phyloP scores from a whole-genome alignment of 1,139 yeast genomes.

The Taphrina populina region DNA sequence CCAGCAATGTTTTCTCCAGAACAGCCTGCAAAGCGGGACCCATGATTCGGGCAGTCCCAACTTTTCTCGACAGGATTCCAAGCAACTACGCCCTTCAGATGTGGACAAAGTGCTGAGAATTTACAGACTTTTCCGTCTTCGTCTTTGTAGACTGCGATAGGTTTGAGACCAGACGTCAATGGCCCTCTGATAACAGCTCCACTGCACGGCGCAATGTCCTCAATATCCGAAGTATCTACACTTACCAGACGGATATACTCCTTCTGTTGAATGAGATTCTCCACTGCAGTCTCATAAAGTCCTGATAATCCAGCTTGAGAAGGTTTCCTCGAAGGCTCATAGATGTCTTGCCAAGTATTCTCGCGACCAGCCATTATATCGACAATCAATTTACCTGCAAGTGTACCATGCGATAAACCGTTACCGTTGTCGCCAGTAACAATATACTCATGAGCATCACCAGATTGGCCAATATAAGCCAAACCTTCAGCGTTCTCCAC shows the following conservation, averaged over 20 bases:
- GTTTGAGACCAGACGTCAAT: constrained; percentile 16
- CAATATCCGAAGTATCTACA: constrained; percentile 4
- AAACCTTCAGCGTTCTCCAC: constrained; percentile 18
- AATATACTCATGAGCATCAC: constrained; percentile 17
- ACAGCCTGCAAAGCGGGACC: constrained; percentile 16
- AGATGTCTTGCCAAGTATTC: constrained; percentile 12
- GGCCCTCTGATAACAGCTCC: constrained; percentile 17
- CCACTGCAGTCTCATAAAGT: constrained; percentile 17
- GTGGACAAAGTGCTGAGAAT: constrained; percentile 29
- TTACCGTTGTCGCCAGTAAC: constrained; percentile 29
- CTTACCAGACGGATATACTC: constrained; percentile 5
- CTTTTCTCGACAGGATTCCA: constrained; percentile 21
- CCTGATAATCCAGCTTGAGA: neutral
- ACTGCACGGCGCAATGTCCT: constrained; percentile 9
- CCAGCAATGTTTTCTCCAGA: constrained; percentile 22
- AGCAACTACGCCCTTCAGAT: constrained; percentile 26
- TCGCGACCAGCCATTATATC: neutral
- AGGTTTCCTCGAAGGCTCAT: constrained; percentile 13
- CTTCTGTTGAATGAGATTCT: constrained; percentile 17
- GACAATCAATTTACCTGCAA: constrained; percentile 14
- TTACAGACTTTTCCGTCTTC: constrained; percentile 4
- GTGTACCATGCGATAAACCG: constrained; percentile 28
- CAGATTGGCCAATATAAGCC: constrained; percentile 23
- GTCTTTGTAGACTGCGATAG: constrained; percentile 25
- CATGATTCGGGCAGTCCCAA: constrained; percentile 26